Percentiles rank a stretch among this genome's conserved stretches.
Conservation (phyloP, 371 early-diverging fungal species). For the Capillidium heterosporum region DNA sequence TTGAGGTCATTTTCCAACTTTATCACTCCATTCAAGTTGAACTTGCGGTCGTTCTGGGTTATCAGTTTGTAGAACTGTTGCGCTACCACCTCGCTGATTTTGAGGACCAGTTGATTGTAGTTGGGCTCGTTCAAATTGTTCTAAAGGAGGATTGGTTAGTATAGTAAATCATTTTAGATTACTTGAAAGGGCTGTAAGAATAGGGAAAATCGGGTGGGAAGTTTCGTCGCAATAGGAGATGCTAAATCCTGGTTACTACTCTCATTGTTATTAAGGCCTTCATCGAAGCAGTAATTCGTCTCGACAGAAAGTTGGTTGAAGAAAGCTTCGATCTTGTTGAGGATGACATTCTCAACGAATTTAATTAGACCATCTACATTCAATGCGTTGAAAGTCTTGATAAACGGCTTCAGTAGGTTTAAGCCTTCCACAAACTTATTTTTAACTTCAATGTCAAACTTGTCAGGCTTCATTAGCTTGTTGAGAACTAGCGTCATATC, state of each 20-base stretch:
- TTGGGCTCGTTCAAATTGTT: no score
- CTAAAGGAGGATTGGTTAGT: no score
- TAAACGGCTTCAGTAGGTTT: not conserved
- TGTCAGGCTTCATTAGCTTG: not conserved
- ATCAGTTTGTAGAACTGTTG: no score
- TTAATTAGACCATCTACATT: not conserved
- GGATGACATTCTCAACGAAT: slow-evolving; percentile 1
- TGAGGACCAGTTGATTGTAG: no score
- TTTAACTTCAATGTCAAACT: not conserved
- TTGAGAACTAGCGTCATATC: not conserved
- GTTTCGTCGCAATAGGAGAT: not conserved
- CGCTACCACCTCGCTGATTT: no score
- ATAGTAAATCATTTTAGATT: no score
- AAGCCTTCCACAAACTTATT: not conserved
- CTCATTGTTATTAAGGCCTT: no score
- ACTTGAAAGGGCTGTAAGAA: not conserved
- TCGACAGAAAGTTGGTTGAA: not conserved
- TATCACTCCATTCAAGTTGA: no score
- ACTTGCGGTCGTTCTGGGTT: no score
- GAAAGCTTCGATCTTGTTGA: not conserved
- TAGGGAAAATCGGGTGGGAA: not conserved
- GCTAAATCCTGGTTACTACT: not conserved
- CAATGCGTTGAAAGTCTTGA: not conserved
- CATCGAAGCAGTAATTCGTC: not conserved
- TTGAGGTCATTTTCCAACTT: no score